A percentile compares a stretch with the other conserved stretches of the same genome.
Evolutionary conservation across 2,329 filamentous ascomycete genomes (phyloP).

Genomic region (Alternaria brassicae): DNA sequence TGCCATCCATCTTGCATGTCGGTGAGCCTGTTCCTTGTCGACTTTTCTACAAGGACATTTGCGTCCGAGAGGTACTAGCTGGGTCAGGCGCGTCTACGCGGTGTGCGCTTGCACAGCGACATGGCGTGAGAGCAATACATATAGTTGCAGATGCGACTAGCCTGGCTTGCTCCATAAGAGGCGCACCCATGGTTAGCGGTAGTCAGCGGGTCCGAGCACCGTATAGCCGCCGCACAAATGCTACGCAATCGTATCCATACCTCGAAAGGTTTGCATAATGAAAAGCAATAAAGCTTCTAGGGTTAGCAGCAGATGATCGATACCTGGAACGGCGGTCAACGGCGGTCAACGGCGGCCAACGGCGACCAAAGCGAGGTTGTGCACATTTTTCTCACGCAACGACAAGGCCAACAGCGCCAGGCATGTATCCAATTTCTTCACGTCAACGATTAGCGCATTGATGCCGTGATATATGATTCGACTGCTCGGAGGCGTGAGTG

Average conservation of each 20-base stretch:
- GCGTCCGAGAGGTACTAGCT: constrained; percentile 13
- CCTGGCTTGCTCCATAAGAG: constrained; percentile 3
- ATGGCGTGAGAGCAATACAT: constrained; percentile 13
- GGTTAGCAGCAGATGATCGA: background rate
- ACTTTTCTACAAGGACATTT: constrained; percentile 9
- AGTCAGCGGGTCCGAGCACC: constrained; percentile 3
- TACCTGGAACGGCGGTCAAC: background rate
- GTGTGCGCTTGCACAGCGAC: constrained; percentile 3
- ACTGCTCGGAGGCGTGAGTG: background rate
- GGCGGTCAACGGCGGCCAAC: too few relatives aligned
- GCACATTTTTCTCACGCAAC: background rate
- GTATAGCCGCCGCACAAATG: background rate
- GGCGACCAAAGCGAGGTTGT: too few relatives aligned
- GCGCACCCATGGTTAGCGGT: constrained; percentile 4
- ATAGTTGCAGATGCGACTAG: constrained; percentile 8
- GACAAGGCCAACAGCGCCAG: background rate
- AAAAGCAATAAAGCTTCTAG: background rate
- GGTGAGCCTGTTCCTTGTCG: constrained; percentile 12
- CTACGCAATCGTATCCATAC: background rate
- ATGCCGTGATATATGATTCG: background rate
- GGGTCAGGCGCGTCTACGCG: constrained; percentile 9
- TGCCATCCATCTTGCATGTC: constrained; percentile 5
- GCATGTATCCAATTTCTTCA: background rate
- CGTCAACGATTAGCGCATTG: background rate
- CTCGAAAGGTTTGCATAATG: background rate